Percentiles rank a stretch among this genome's conserved stretches.
Conservation (phyloP, 306 rosid genomes). For the Casuarina glauca region DNA sequence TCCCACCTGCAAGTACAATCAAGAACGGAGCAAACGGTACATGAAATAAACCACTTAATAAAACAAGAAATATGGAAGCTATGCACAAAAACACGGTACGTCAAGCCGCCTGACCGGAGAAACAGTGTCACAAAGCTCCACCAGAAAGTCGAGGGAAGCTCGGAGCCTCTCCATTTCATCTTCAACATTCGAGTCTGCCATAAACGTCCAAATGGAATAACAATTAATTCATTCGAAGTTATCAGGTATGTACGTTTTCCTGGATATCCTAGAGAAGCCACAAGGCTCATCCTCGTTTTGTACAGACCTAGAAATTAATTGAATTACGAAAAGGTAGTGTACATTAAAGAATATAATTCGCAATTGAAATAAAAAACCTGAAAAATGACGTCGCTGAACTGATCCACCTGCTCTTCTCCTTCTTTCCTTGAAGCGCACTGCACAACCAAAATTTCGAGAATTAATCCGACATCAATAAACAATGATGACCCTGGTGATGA, state of each 20-base stretch:
- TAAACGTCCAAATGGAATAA: neutral
- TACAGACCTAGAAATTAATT: neutral
- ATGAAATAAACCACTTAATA: slow-evolving; percentile 2
- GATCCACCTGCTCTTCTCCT: slow-evolving; percentile 50
- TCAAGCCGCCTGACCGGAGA: slow-evolving; percentile 52
- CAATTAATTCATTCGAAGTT: slow-evolving; percentile 1
- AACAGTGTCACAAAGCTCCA: slow-evolving; percentile 70
- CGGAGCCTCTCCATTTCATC: slow-evolving; percentile 77
- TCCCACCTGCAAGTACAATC: slow-evolving; percentile 53
- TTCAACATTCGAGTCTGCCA: slow-evolving; percentile 51
- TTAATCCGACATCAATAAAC: neutral
- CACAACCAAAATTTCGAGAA: slow-evolving; percentile 22
- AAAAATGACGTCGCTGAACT: slow-evolving; percentile 36
- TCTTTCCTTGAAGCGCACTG: slow-evolving; percentile 74
- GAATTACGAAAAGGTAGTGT: neutral
- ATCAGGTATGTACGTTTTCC: slow-evolving; percentile 13
- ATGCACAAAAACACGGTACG: neutral
- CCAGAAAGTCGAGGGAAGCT: slow-evolving; percentile 81
- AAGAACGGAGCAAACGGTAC: neutral
- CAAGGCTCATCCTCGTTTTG: neutral
- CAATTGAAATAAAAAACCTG: slow-evolving; percentile 43
- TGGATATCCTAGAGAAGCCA: slow-evolving; percentile 7
- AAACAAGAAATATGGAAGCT: neutral
- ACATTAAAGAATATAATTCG: neutral
- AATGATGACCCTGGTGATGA: neutral